These are phyloP conservation scores for Akanthomyces dipterigenus DNA, from an alignment of 2,329 filamentous ascomycete species.

Conservation along the genomic window DNA sequence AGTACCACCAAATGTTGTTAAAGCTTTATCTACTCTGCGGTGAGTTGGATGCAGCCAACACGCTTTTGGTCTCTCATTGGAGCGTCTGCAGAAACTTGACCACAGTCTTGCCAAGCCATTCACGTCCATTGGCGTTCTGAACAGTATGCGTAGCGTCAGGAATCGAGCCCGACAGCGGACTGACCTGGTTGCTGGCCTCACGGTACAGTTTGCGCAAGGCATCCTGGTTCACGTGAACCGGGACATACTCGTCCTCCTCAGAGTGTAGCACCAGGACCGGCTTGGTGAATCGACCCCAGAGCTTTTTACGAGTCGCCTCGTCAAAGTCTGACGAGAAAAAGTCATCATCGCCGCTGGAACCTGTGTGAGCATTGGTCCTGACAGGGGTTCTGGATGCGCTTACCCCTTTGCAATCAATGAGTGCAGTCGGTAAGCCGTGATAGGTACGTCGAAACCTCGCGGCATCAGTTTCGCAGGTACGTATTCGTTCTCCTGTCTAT, in stretches of 20 bases:
- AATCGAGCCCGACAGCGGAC: conserved; percentile 45
- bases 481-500: conserved; percentile 47
- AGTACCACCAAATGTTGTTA: too few relatives aligned
- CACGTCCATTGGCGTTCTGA: conserved; percentile 35
- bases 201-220: conserved; percentile 53
- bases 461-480: conserved; percentile 44
- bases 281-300: conserved; percentile 59
- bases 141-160: conserved; percentile 48
- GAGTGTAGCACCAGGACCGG: conserved; percentile 60
- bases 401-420: conserved; percentile 46
- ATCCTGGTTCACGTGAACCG: conserved; percentile 49
- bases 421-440: conserved; percentile 47
- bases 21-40: too few relatives aligned
- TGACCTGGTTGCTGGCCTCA: conserved; percentile 37
- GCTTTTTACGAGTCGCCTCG: conserved; percentile 44
- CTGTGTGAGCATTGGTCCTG: background rate
- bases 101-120: conserved; percentile 44
- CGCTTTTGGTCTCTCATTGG: background rate
- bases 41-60: too few relatives aligned
- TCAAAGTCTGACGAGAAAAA: conserved; percentile 78
- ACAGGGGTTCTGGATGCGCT: conserved; percentile 18
- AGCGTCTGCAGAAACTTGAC: conserved; percentile 36
- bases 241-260: conserved; percentile 59
- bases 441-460: conserved; percentile 33
- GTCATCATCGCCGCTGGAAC: conserved; percentile 65